Base-by-base conservation (phyloP, 164 flowering plant genomes). In the Aristolochia contorta region DNA sequence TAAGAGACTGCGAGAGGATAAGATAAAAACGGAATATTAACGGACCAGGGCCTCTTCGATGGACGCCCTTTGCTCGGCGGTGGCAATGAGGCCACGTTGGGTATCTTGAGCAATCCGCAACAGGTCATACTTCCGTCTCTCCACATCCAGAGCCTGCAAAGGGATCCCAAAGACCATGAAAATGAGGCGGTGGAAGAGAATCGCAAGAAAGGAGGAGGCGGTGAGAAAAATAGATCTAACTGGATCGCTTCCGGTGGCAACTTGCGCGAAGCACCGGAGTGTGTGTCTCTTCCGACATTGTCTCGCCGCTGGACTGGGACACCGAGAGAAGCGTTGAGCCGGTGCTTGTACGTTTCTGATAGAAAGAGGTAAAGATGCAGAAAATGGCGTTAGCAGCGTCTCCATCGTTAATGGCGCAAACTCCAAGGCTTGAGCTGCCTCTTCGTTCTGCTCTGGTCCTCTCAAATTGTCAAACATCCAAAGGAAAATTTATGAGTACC, bases 21-120 rank as follows among this genome's bases (percentile, higher is more conserved):
- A 37, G 43, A 37, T 37, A 37, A 37, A 37, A 37, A 37, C 12
- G 12, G 12, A 37, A 10, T 7, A 37, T 8, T 3, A 37, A 37
- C 43, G 12, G 30, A 88, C 96, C 77, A 92, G 70, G 57, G 92
- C 86, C 72, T 92, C 96, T 71, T 92, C 97, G 54, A 92, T 84
- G 43, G 72, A 41, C 33, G 82, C 80, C 53, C 97, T 91, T 71
- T 89, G 87, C 65, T 84, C 85, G 16, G 88, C 65, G 32, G 81
- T 82, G 7, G 92, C 74, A 27, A 69, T 54, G 16, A 84, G 78
- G 20, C 98, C 98, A 14, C 98, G 79, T 62, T 83, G 77, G 2
- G 96, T 89, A 59, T 89, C 97, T 61, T 83, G 93, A 15, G 83
- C 63, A 19, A 80, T 74, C 61, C 65, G 78, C 67, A 92, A 61